Evolutionary conservation across 1,284 basidiomycete genomes (phyloP), one percentile per base, ranked within the genome.

Genomic region (Entoloma clypeatum): DNA sequence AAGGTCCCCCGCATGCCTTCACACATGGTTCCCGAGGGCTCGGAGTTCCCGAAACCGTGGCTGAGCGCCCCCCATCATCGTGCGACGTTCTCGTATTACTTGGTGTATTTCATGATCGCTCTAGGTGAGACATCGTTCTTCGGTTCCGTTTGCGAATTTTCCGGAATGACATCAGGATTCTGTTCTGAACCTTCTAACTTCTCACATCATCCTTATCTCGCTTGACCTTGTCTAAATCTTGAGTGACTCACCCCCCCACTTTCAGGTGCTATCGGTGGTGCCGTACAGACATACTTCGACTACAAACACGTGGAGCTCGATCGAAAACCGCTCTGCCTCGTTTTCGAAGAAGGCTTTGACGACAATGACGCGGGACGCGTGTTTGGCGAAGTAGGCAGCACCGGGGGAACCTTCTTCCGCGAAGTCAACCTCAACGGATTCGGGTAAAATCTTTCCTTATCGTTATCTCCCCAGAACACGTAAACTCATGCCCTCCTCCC

Each of bases 401-500:
- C 13, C 24, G 68, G 67, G 5, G 69, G 68, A 42, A 74, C 66
- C 23, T 91, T 86, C 76, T 63, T 69, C 33, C 67, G 74, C 17
- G 86, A 91, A 51, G 75, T 85, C 27, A 75, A 81, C 54, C n/a
- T n/a, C n/a, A n/a, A n/a, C n/a, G 88, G 88, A 0, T 90, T 79
- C 54, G 85, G 84, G 72, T 80, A 48, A 53, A 77, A n/a, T n/a
- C 52, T 35, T 39, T 26, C 19, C 16, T 38, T 41, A 24, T 14
- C 16, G 27, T 33, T 24, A 36, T 32, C 27, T 7, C 8, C 29
- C 37, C 29, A 17, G 27, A 29, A 31, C 23, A 13, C 4, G n/a
- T n/a, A 14, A 8, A 36, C 14, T 35, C 32, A 17, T 23, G 16
- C 29, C 13, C 16, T 23, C 10, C 10, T 33, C 24, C 18, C 14